These are phyloP conservation scores for Aspergillus fijiensis DNA, from an alignment of 2,329 filamentous ascomycete species.

Conservation along the genomic window DNA sequence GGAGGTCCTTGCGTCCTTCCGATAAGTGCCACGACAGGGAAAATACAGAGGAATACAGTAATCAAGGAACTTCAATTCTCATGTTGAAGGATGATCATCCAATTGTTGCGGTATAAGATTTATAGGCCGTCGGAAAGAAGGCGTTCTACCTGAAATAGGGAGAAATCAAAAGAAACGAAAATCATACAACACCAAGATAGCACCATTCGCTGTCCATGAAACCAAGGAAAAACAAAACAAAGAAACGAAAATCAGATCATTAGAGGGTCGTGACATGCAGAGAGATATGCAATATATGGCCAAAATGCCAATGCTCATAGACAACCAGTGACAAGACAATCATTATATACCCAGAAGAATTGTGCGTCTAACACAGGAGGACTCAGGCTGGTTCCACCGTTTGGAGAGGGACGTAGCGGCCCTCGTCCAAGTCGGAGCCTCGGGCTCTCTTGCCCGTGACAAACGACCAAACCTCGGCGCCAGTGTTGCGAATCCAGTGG, in stretches of 20 bases:
- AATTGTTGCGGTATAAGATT: not conserved
- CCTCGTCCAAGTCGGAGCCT: constrained; percentile 33
- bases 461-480: constrained; percentile 28
- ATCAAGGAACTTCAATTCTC: no score
- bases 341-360: not conserved
- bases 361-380: not conserved
- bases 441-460: constrained; percentile 28
- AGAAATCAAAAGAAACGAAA: not conserved
- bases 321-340: constrained; percentile 7
- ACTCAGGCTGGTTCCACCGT: constrained; percentile 42
- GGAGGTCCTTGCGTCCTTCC: no score
- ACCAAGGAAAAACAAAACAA: no score
- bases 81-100: not conserved
- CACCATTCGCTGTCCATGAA: not conserved
- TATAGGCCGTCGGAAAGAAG: not conserved
- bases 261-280: not conserved
- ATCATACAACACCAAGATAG: not conserved
- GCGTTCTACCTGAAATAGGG: not conserved
- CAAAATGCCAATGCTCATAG: constrained; percentile 1
- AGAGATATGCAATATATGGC: not conserved
- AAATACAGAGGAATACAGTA: no score
- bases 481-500: constrained; percentile 20
- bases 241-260: not conserved
- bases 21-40: no score
- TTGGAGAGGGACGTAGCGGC: constrained; percentile 47